phyloP scores from a whole-genome alignment of 257 asterid species.

The Nemophila menziesii region DNA sequence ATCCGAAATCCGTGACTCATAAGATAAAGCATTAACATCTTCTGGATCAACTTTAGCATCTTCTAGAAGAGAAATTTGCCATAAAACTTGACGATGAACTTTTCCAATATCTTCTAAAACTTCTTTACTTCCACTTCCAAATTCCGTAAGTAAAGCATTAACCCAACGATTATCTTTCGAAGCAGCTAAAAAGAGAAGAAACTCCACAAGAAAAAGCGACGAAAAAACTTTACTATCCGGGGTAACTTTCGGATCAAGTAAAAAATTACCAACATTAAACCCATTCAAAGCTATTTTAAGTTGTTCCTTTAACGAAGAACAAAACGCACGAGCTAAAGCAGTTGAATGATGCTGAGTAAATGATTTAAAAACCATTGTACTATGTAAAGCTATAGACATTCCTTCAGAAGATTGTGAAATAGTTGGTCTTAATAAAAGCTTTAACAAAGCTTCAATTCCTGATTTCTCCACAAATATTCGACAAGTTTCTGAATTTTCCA shows the following conservation, averaged over 20 bases:
- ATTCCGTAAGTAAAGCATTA: conserved; percentile 76
- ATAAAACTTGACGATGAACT: conserved; percentile 72
- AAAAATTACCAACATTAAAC: conserved; percentile 47
- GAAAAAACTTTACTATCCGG: conserved; percentile 61
- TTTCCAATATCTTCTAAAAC: conserved; percentile 77
- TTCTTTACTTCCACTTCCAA: conserved; percentile 68
- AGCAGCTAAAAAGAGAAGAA: conserved; percentile 80
- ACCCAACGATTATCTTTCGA: conserved; percentile 93
- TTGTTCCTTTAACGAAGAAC: conserved; percentile 61
- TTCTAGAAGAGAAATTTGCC: conserved; percentile 86
- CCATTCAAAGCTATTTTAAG: conserved; percentile 51
- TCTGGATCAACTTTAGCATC: conserved; percentile 58
- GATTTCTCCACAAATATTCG: conserved; percentile 84
- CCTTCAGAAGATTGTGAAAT: conserved; percentile 94
- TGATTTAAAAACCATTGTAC: conserved; percentile 94
- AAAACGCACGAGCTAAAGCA: conserved; percentile 80
- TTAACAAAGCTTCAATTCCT: conserved; percentile 83
- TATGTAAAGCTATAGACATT: conserved; percentile 88
- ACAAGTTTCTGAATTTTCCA: conserved; percentile 92
- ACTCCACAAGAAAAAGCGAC: conserved; percentile 74
- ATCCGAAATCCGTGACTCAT: conserved; percentile 39
- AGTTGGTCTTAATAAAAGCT: conserved; percentile 73
- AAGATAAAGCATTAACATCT: conserved; percentile 29
- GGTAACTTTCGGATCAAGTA: conserved; percentile 54
- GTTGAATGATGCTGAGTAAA: conserved; percentile 90